phyloP scores from a whole-genome alignment of 805 yeast genomes.

The Candida lessepsii region DNA sequence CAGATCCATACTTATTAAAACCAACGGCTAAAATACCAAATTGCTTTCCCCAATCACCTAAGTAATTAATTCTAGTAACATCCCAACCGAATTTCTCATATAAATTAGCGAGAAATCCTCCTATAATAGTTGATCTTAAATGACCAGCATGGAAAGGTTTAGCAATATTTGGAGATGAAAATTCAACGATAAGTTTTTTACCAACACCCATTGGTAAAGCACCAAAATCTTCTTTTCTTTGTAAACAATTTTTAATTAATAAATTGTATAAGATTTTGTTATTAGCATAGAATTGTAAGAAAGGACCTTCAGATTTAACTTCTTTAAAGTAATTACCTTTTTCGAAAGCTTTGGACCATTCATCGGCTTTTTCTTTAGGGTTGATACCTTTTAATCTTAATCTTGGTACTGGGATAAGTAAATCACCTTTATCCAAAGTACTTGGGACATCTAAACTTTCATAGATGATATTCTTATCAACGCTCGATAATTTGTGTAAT shows the following conservation, averaged over 20 bases:
- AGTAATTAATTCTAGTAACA: constrained; percentile 88
- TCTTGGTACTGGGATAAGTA: constrained; percentile 89
- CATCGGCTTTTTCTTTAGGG: constrained; percentile 64
- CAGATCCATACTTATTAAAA: constrained; percentile 79
- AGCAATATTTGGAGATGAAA: constrained; percentile 97
- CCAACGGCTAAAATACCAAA: constrained; percentile 96
- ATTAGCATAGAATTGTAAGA: constrained; percentile 83
- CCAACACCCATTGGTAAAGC: constrained; percentile 70
- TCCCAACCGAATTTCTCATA: constrained; percentile 91
- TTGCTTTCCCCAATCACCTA: constrained; percentile 99
- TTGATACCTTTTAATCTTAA: constrained; percentile 76
- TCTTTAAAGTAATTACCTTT: constrained; percentile 64
- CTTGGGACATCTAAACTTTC: constrained; percentile 87
- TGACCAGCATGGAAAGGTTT: constrained; percentile 99
- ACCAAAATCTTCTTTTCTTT: constrained; percentile 66
- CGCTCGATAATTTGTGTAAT: constrained; percentile 69
- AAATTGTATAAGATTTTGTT: constrained; percentile 63
- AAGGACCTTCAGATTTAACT: constrained; percentile 84
- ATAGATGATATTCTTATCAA: constrained; percentile 64
- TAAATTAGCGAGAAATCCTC: constrained; percentile 88
- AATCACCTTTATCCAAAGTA: constrained; percentile 87
- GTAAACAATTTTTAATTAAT: constrained; percentile 68
- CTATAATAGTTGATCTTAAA: constrained; percentile 94
- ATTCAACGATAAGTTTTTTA: constrained; percentile 78
- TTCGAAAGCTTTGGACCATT: constrained; percentile 79